Percentiles rank a stretch among this genome's conserved stretches.
Conservation (phyloP, 495 filamentous ascomycete species). For the Thermothielavioides terrestris region DNA sequence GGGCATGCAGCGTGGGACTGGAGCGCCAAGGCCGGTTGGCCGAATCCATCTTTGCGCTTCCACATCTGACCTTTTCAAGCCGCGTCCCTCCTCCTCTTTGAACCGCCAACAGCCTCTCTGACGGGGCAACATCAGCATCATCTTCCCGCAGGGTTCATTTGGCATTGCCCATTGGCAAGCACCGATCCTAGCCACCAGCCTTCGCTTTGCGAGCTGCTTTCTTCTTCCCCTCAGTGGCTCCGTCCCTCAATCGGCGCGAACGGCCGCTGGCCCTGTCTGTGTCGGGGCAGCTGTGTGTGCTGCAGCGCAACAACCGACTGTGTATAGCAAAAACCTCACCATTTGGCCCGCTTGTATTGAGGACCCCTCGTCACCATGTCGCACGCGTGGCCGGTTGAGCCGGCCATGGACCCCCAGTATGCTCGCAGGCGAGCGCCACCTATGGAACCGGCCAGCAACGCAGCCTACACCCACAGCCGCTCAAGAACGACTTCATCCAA, state of each 20-base stretch:
- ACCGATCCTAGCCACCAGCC: not conserved
- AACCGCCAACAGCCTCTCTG: not conserved
- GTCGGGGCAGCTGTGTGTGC: too few relatives aligned
- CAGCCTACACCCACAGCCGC: conserved; percentile 42
- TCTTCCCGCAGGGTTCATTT: not conserved
- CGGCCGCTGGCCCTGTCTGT: too few relatives aligned
- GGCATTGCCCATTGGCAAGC: not conserved
- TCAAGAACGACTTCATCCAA: conserved; percentile 54
- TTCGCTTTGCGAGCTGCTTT: not conserved
- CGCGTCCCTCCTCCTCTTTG: conserved; percentile 7
- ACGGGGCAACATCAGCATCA: not conserved
- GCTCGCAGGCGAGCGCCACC: conserved; percentile 24
- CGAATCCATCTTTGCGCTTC: conserved; percentile 6
- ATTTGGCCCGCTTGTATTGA: too few relatives aligned
- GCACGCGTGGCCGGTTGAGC: conserved; percentile 13
- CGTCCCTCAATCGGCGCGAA: too few relatives aligned
- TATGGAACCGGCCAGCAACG: conserved; percentile 28
- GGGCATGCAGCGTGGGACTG: conserved; percentile 23
- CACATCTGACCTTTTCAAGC: conserved; percentile 16
- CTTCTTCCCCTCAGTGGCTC: not conserved
- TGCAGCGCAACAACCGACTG: not conserved
- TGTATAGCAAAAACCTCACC: too few relatives aligned
- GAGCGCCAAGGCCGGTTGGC: conserved; percentile 21
- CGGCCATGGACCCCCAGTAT: conserved; percentile 21
- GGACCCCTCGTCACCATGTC: conserved; percentile 3